Percentiles rank a stretch among this genome's conserved stretches.
phyloP scores from a whole-genome alignment of 2,329 filamentous ascomycete species.

The Kalmusia sp. region DNA sequence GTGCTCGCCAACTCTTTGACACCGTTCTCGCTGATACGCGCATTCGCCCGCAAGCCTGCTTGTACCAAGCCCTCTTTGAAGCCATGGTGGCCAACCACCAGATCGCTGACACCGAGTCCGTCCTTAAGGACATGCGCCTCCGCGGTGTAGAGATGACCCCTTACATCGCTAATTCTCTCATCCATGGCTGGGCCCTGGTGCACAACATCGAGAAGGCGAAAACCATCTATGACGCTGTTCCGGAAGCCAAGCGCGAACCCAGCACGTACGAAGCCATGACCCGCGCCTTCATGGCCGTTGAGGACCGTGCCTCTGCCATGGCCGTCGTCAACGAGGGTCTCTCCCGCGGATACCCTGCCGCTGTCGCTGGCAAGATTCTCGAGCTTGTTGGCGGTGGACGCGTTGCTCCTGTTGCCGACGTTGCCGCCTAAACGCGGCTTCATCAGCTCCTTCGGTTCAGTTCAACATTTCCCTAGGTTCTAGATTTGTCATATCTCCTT shows the following conservation, averaged over 20 bases:
- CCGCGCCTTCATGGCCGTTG: constrained; percentile 83
- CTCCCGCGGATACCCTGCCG: constrained; percentile 84
- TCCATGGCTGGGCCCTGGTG: constrained; percentile 92
- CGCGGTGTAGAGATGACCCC: constrained; percentile 85
- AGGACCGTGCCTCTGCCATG: constrained; percentile 79
- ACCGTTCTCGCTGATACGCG: constrained; percentile 72
- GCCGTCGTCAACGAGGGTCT: constrained; percentile 88
- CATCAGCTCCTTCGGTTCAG: constrained; percentile 7
- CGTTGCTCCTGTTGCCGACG: constrained; percentile 24
- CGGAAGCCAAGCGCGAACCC: constrained; percentile 82
- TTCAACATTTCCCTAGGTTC: constrained; percentile 8
- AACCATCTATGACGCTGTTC: constrained; percentile 79
- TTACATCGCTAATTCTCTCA: constrained; percentile 97
- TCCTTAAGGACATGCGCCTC: constrained; percentile 77
- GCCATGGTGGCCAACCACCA: constrained; percentile 94
- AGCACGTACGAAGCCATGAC: constrained; percentile 99
- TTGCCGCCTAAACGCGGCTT: constrained; percentile 18
- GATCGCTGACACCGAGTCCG: constrained; percentile 72
- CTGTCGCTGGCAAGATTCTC: constrained; percentile 91
- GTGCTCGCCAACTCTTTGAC: constrained; percentile 83
- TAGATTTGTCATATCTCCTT: constrained; percentile 16
- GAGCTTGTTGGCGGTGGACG: constrained; percentile 71
- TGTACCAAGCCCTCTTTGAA: constrained; percentile 97
- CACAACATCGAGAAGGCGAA: constrained; percentile 81
- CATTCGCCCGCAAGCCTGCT: constrained; percentile 77